Evolutionary conservation across 2,329 filamentous ascomycete species (phyloP), one percentile per base, ranked within the genome.

Genomic region (Gaeumannomyces sp.): DNA sequence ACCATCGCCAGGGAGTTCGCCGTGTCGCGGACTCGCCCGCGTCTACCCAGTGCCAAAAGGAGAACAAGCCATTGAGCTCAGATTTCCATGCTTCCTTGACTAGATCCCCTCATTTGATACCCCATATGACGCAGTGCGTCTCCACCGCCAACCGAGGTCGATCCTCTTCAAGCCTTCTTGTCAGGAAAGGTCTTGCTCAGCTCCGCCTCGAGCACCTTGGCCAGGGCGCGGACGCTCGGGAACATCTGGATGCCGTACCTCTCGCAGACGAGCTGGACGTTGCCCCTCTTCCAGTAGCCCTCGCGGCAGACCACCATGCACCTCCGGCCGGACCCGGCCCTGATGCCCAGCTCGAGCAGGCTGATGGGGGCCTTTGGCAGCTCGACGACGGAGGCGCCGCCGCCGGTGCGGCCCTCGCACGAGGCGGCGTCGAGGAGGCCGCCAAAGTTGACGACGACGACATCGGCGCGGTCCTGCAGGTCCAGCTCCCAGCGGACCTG

Each of bases 401-500:
- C 31, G 31, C 19, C 14, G 31, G 29, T 16, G 22, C 31, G 13
- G 45, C 45, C 45, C 35, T 38, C 35, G 35, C 3, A 38, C 11
- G 59, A 60, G 11, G 59, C 31, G 31, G 29, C 59, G 45, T 53
- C 45, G 19, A n/a, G 45, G 45, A 2, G 45, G 45, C 45, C 45
- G 60, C 84, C 79, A 65, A 89, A 85, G 71, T 83, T 86, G 64
- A 89, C 76, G 29, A 83, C 81, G 8, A 89, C 75, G 6, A 89
- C 70, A 68, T 82, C 78, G 0, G 83, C 83, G 1, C 67, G 66
- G 19, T 84, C 80, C 67, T 85, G 81, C 72, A 79, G 84, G 22
- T 81, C 76, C 2, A 89, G 76, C 75, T 90, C 87, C 86, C 87
- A 89, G 35, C 79, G 73, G 0, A 85, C 79, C 71, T 90, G 87